Conservation (phyloP, 2,329 filamentous ascomycete species). For the Colletotrichum agaves region DNA sequence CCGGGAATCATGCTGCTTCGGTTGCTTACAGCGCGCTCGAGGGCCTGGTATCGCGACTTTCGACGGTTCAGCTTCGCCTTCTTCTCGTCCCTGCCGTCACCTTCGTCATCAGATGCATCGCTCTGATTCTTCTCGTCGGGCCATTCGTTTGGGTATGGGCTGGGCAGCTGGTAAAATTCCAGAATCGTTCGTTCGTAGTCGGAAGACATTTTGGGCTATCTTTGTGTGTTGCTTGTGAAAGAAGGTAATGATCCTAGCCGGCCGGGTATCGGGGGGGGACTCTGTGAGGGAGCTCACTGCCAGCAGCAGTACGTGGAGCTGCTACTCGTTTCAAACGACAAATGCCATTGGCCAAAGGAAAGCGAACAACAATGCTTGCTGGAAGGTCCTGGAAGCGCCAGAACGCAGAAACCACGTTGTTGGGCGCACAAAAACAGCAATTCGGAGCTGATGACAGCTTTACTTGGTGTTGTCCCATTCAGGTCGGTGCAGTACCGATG, state of each 20-base stretch:
- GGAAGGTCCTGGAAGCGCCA: background rate
- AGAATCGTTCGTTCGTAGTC: slow-evolving; percentile 82
- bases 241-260: background rate
- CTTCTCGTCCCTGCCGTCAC: slow-evolving; percentile 58
- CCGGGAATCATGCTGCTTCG: slow-evolving; percentile 74
- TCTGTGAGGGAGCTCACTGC: slow-evolving; percentile 22
- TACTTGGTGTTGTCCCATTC: background rate
- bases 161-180: slow-evolving; percentile 89
- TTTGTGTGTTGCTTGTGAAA: background rate
- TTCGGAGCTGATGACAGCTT: background rate
- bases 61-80: slow-evolving; percentile 66
- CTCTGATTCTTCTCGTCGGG: slow-evolving; percentile 82
- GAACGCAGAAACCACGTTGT: background rate
- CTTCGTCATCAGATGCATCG: slow-evolving; percentile 72
- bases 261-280: background rate
- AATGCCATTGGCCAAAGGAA: slow-evolving; percentile 10
- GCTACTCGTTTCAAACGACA: slow-evolving; percentile 19
- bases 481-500: background rate
- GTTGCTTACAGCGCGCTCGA: slow-evolving; percentile 79
- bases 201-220: slow-evolving; percentile 43
- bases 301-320: background rate
- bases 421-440: background rate
- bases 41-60: slow-evolving; percentile 84
- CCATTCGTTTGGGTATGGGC: slow-evolving; percentile 85
- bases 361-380: slow-evolving; percentile 2